These are phyloP conservation scores for Corrigiola litoralis DNA, from an alignment of 179 eudicot genomes.

Conservation along the genomic window DNA sequence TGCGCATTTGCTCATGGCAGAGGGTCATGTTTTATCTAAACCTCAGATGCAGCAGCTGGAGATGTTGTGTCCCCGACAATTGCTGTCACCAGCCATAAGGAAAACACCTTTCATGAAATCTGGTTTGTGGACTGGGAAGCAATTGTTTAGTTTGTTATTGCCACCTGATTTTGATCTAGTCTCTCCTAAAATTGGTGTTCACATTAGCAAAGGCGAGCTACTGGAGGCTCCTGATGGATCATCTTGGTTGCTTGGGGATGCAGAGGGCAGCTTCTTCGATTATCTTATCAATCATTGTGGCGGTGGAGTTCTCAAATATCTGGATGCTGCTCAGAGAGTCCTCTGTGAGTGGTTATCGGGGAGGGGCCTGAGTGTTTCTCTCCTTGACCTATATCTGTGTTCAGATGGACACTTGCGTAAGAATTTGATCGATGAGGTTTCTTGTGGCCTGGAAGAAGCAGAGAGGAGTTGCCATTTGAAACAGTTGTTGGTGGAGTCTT, in stretches of 20 bases:
- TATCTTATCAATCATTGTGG: conserved; percentile 47
- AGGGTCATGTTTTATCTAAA: conserved; percentile 43
- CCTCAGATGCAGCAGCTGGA: conserved; percentile 72
- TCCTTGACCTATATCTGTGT: conserved; percentile 74
- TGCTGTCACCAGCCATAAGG: conserved; percentile 35
- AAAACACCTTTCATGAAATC: conserved; percentile 24
- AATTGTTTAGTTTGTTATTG: conserved; percentile 66
- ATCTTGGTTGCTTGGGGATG: conserved; percentile 72
- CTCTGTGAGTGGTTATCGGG: conserved; percentile 75
- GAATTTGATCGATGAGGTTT: conserved; percentile 70
- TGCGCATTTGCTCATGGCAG: conserved; percentile 61
- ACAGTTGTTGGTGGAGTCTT: conserved; percentile 57
- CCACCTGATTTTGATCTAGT: conserved; percentile 56
- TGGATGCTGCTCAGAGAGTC: conserved; percentile 70
- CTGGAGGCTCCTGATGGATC: conserved; percentile 53
- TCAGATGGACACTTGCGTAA: conserved; percentile 40
- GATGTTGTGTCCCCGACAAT: conserved; percentile 53
- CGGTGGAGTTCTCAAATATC: conserved; percentile 44
- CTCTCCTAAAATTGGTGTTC: conserved; percentile 39
- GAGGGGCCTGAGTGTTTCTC: conserved; percentile 85
- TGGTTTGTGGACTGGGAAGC: conserved; percentile 70
- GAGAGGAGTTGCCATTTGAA: conserved; percentile 48
- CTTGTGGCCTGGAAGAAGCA: conserved; percentile 71
- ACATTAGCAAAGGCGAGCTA: conserved; percentile 61
- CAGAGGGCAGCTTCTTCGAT: conserved; percentile 54